Base-by-base conservation (phyloP, 306 rosid species). In the Ceratonia siliqua region DNA sequence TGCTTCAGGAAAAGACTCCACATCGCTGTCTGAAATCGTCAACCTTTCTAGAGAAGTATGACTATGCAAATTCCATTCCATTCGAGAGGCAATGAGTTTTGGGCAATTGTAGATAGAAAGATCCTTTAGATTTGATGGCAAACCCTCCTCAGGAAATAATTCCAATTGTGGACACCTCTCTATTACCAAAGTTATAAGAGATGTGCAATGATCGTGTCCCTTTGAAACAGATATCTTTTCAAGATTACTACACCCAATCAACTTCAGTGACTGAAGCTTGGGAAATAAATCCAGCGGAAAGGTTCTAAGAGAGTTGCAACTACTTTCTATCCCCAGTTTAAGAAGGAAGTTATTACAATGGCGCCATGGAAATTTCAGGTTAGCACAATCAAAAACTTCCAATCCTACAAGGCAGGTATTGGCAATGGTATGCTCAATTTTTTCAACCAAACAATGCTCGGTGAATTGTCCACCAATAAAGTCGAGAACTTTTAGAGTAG, bases 241-340 rank as follows among this genome's bases (percentile, higher is more conserved):
- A 59, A 73, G 70, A 73, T 73, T 43, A 5, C 21, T 30, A 59
- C 78, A 73, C 5, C 6, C 17, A 0, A 6, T 1, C 68, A 73
- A 42, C 1, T 18, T 5, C 17, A 73, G 17, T 0, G 0, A 0
- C 3, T 58, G 55, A 45, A 73, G 61, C 17, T 20, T 73, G 0
- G 78, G 78, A 35, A 73, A 58, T 2, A 61, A 59, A 27, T 45
- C 59, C 0, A 73, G 22, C 0, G 78, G 69, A 0, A 73, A 73
- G 30, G 25, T 2, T n/a, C 1, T 5, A 0, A 73, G 38, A 18
- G 78, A 58, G 28, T 59, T 3, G 5, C 68, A 73, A 1, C 78
- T 59, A 2, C 42, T 14, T 9, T 4, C 1, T 59, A 73, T 43
- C 0, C 3, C 1, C 1, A 73, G 0, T 3, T 18, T 8, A 5